These are phyloP conservation scores for Thalassiosira hispida DNA, from an alignment of 352 stramenopile species.

Conservation along the genomic window DNA sequence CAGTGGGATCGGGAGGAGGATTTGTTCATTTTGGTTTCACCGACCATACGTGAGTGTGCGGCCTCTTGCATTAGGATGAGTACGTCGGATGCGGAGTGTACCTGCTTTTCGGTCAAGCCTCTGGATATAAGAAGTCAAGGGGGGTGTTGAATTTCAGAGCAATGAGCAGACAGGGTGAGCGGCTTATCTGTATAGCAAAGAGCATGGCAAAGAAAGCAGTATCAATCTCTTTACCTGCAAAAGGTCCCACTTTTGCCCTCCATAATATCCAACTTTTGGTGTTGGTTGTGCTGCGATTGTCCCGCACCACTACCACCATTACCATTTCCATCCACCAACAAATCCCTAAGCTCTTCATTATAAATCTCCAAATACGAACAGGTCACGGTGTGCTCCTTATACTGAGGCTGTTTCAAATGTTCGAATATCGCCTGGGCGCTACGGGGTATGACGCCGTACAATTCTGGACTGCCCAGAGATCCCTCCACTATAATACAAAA, in stretches of 20 bases:
- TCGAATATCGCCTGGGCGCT: conserved; percentile 95
- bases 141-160: background rate
- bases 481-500: conserved; percentile 89
- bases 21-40: conserved; percentile 84
- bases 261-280: conserved; percentile 74
- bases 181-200: too few species aligned
- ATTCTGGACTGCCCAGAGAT: conserved; percentile 88
- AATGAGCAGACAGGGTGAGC: conserved; percentile 2
- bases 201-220: background rate
- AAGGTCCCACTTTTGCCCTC: conserved; percentile 70
- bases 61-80: conserved; percentile 69
- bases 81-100: conserved; percentile 64
- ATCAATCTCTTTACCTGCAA: conserved; percentile 50
- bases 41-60: conserved; percentile 66
- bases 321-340: conserved; percentile 82
- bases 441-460: conserved; percentile 94
- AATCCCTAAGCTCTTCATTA: conserved; percentile 96
- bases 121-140: conserved; percentile 11
- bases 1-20: conserved; percentile 96
- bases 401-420: conserved; percentile 88
- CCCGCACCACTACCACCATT: too few species aligned
- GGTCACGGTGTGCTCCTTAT: conserved; percentile 90
- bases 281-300: conserved; percentile 34
- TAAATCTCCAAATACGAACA: conserved; percentile 99
- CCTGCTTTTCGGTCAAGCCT: conserved; percentile 65